Percentiles rank a stretch among this genome's conserved stretches.
Conservation (phyloP, 2,329 filamentous ascomycete species). For the Berkeleyomyces basicola region DNA sequence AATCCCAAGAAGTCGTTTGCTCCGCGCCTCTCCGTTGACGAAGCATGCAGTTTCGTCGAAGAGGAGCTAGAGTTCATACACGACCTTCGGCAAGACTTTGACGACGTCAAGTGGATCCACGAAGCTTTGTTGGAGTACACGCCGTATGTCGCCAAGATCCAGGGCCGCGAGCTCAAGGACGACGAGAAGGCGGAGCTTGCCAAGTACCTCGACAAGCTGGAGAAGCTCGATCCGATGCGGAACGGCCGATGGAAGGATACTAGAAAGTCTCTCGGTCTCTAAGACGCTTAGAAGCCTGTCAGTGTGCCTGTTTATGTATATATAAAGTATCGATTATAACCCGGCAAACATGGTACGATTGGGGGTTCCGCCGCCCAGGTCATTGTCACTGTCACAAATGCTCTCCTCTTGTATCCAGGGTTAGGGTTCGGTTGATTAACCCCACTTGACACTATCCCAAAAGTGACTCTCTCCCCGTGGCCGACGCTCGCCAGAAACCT, state of each 20-base stretch:
- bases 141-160: constrained; percentile 37
- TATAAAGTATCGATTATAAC: not conserved
- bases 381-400: not conserved
- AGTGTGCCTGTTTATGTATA: not conserved
- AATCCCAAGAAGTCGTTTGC: constrained; percentile 41
- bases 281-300: not conserved
- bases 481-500: not conserved
- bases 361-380: not conserved
- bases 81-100: constrained; percentile 44
- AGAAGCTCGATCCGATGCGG: constrained; percentile 56
- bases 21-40: constrained; percentile 40
- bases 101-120: constrained; percentile 65
- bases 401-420: not conserved
- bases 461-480: not conserved
- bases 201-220: constrained; percentile 47
- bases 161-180: constrained; percentile 24
- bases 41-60: constrained; percentile 49
- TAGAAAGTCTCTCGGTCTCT: constrained; percentile 26
- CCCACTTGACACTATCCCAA: not conserved
- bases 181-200: constrained; percentile 31
- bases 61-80: constrained; percentile 60
- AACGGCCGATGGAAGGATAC: constrained; percentile 61
- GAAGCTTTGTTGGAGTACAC: constrained; percentile 68
- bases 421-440: not conserved
- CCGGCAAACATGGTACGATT: not conserved